Percentiles rank a stretch among this genome's conserved stretches.
These are phyloP conservation scores for Musa acuminata DNA, from an alignment of 176 grass and related monocot species.

Conservation along the genomic window DNA sequence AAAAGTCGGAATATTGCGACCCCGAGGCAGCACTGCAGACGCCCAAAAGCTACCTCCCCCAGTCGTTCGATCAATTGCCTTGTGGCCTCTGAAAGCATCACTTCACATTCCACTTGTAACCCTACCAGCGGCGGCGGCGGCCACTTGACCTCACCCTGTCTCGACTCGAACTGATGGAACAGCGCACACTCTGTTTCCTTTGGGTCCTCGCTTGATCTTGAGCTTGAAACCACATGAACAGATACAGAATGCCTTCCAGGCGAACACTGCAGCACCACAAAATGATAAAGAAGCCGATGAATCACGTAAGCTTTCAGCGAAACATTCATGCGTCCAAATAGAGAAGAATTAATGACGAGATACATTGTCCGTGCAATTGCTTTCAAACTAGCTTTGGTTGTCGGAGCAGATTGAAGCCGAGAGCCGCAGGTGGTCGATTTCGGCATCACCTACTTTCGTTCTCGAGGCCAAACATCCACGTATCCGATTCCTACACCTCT, in stretches of 20 bases:
- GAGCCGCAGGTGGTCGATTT: neutral
- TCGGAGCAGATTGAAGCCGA: neutral
- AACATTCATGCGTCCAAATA: no score
- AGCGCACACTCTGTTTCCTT: neutral
- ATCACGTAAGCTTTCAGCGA: no score
- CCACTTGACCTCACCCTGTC: neutral
- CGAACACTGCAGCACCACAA: no score
- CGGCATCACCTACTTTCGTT: neutral
- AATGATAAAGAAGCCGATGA: no score
- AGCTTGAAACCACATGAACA: neutral
- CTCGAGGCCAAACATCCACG: slow-evolving; percentile 1
- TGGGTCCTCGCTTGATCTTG: neutral
- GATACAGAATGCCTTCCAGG: no score
- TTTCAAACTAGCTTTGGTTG: neutral
- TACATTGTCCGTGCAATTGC: no score
- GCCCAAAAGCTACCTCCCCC: neutral
- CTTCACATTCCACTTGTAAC: neutral
- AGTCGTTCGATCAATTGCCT: neutral
- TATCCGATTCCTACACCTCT: neutral
- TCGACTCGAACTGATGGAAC: no score
- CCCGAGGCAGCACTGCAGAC: neutral
- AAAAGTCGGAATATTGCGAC: neutral
- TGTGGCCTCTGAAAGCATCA: neutral
- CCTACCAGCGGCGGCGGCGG: neutral
- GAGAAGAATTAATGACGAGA: no score